Base-by-base conservation (phyloP, 495 filamentous ascomycete species). In the Aspergillus conjunctus region DNA sequence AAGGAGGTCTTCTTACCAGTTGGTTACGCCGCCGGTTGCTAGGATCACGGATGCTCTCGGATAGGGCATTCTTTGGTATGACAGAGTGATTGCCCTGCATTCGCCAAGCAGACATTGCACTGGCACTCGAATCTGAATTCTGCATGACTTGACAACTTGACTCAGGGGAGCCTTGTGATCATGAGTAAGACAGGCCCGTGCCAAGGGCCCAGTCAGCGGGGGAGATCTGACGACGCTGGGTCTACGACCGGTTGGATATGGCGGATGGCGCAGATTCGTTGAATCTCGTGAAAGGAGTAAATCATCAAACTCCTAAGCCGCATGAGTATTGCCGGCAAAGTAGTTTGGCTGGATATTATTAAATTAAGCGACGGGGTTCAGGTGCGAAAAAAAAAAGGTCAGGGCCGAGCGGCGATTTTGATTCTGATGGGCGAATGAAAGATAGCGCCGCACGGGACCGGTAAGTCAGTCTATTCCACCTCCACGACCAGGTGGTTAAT, bases 1-100 rank as follows among this genome's bases (percentile, higher is more conserved):
- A 26, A 56, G 20, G 43, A 55, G 33, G 18, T n/a, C 39, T 56
- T 54, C 66, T 68, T 71, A 71, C 69, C 66, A 67, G 54, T 61
- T 60, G 60, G 51, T 67, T 69, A 54, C 69, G 66, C 45, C 66
- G 62, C 20, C 53, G 60, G 41, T n/a, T 34, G 31, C 48, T 18
- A 54, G 45, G 21, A 32, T 58, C 65, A 63, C 49, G 62, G 22
- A 39, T 46, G 50, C 53, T 55, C n/a, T 59, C 22, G 46, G 59
- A 43, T 51, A 9, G 30, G 11, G 61, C 55, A 61, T 30, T 51
- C 21, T 46, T 51, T 18, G 46, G 62, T 34, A 45, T 30, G 20
- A 18, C 20, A 50, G 55, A n/a, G 30, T 15, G 46, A 17, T 22
- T 51, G 48, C 62, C 44, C 56, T 58, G 60, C 39, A 43, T 26